A percentile compares a stretch with the other conserved stretches of the same genome.
Conservation (phyloP, 164 flowering plant genomes). For the Hamamelis virginiana region DNA sequence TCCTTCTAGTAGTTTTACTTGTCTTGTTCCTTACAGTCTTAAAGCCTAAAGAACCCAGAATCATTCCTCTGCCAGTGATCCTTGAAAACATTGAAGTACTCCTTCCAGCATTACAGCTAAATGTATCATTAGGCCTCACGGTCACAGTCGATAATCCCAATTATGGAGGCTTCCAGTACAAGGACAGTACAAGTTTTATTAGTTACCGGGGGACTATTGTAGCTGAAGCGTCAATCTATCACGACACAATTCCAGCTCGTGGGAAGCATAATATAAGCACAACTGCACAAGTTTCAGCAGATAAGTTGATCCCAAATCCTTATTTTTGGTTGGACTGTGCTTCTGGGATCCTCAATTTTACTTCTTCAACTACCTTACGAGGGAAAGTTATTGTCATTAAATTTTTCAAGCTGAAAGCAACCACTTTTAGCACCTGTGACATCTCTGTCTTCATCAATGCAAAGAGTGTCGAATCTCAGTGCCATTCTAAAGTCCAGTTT, state of each 20-base stretch:
- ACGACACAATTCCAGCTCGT: slow-evolving; percentile 27
- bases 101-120: slow-evolving; percentile 24
- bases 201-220: slow-evolving; percentile 29
- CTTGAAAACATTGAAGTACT: slow-evolving; percentile 12
- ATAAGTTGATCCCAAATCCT: slow-evolving; percentile 18
- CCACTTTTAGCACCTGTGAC: slow-evolving; percentile 23
- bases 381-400: slow-evolving; percentile 37
- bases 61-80: slow-evolving; percentile 20
- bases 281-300: slow-evolving; percentile 22
- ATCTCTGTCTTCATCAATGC: slow-evolving; percentile 22
- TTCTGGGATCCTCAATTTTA: slow-evolving; percentile 34
- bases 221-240: slow-evolving; percentile 32
- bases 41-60: slow-evolving; percentile 35
- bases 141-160: slow-evolving; percentile 35
- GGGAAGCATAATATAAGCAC: slow-evolving; percentile 28
- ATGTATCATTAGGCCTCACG: slow-evolving; percentile 27
- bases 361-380: slow-evolving; percentile 26
- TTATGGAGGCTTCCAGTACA: slow-evolving; percentile 40
- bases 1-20: slow-evolving; percentile 20
- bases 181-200: slow-evolving; percentile 22
- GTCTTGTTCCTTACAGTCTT: slow-evolving; percentile 33
- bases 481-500: slow-evolving; percentile 24
- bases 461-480: slow-evolving; percentile 16
- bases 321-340: slow-evolving; percentile 20
- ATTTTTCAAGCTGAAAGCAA: slow-evolving; percentile 31